Base-by-base conservation (phyloP, 139 green algal genomes). In the Asterochloris erici region DNA sequence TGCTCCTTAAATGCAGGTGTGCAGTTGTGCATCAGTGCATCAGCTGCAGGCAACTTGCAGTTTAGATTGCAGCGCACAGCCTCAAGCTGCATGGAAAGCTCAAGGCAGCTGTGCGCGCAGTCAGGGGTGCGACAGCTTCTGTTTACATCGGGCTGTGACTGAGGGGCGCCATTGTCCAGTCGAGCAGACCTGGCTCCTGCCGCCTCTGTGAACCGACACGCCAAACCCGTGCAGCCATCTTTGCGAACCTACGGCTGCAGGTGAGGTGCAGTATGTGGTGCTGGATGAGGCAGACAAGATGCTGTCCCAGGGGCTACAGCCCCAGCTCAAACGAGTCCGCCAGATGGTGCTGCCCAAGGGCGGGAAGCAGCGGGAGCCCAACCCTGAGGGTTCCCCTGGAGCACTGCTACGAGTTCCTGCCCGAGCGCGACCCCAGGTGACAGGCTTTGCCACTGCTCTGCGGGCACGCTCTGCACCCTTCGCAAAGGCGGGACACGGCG, bases 261-360 rank as follows among this genome's bases (percentile, higher is more conserved):
- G 38, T 19, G 15, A 47, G n/a, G 79, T 86, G 23, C 27, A 62
- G 62, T 79, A 71, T 73, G 83, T 96, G 27, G 94, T 96, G 28
- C 81, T 98, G 68, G 95, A 98, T 73, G 95, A 98, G 82, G 94
- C 94, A 0, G 95, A 98, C 85, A 95, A 95, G 84, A 96, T 98
- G 94, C 88, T 98, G 74, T 86, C 82, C 12, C 80, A 95, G 24
- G 95, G 95, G 26, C 94, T 98, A 68, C 54, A 86, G 79, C 87
- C 91, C 14, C 93, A 98, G 84, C 81, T 98, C 16, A 89, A 94
- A 10, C 77, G 87, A 9, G 79, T 98, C 79, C 83, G 78, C 15
- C 78, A 2, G 0, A 64, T 93, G 81, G 66, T 96, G 38, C 83
- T 94, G 64, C 77, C 84, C 9, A 69, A 82, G 10, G 64, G 73